phyloP scores from a whole-genome alignment of 768 basidiomycete genomes.

The Pholiota molesta region DNA sequence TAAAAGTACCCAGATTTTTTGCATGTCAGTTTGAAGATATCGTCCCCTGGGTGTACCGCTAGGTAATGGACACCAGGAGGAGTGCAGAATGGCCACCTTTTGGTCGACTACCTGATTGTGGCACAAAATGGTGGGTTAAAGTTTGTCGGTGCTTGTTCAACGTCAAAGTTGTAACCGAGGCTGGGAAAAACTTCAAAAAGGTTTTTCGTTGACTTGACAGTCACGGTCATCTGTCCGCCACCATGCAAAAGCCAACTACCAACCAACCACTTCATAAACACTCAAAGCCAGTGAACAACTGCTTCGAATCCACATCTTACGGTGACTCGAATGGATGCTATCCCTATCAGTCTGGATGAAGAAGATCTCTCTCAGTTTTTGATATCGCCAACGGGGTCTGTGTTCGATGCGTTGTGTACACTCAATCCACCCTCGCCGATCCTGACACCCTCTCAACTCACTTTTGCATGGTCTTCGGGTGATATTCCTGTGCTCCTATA shows the following conservation, averaged over 20 bases:
- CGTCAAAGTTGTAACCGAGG: too few relatives aligned
- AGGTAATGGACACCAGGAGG: too few relatives aligned
- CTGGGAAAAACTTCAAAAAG: too few relatives aligned
- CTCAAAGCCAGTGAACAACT: neutral
- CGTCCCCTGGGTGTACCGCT: too few relatives aligned
- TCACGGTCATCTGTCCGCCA: neutral
- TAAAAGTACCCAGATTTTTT: too few relatives aligned
- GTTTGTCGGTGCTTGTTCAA: too few relatives aligned
- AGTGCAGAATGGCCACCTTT: too few relatives aligned
- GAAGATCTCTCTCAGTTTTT: neutral
- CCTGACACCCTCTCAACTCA: slow-evolving; percentile 39
- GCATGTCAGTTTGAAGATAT: too few relatives aligned
- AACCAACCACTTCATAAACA: neutral
- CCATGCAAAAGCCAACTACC: neutral
- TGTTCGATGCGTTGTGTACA: slow-evolving; percentile 38
- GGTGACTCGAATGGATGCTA: slow-evolving; percentile 21
- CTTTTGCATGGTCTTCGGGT: slow-evolving; percentile 42
- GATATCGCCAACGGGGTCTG: slow-evolving; percentile 43
- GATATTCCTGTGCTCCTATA: slow-evolving; percentile 56
- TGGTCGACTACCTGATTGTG: too few relatives aligned
- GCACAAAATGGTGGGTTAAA: too few relatives aligned
- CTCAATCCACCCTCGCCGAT: slow-evolving; percentile 50
- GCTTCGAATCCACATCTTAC: neutral
- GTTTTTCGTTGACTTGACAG: neutral
- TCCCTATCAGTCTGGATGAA: slow-evolving; percentile 24